Evolutionary conservation across 2,329 filamentous ascomycete genomes (phyloP), one percentile per base, ranked within the genome.

Genomic region (Huntiella savannae): DNA sequence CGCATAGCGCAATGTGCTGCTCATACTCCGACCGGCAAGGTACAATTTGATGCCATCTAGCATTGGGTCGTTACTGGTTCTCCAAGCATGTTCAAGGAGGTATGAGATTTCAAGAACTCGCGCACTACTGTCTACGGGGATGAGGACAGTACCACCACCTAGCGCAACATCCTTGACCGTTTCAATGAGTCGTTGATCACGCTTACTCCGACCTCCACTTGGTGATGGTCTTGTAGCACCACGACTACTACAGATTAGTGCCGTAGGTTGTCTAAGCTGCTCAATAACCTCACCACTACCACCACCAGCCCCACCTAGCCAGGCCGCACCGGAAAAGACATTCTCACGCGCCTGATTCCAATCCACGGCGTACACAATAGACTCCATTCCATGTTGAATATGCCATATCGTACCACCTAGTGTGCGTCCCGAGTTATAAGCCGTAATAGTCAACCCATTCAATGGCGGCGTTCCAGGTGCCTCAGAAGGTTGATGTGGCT

Each of bases 341-440:
- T 94, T 93, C 59, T 98, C 91, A 54, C 85, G 77, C n/a, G 82
- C 85, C 62, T 95, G 87, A 55, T 95, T 95, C 91, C 91, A 98
- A 57, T 96, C 88, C 13, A 95, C 84, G 0, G 91, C 88, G 56
- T 98, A 96, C 1, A 98, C 87, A 37, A 98, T 88, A 1, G 87
- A 95, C 60, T 98, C 91, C 58, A 95, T 72, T 0, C 87, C 86
- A 64, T 96, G 86, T 56, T 96, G 88, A 53, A 98, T 87, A 57
- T 96, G 88, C 91, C 91, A 98, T 66, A 98, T 94, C 17, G 91
- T 96, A 47, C 91, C 91, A 60, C 91, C 91, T 0, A 96, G 73
- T 0, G 88, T 95, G 59, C 95, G 88, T 52, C 91, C 91, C 5
- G 91, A 86, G 62, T 92, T 93, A 64, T 96, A 96, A 1, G 91